Percentiles rank a stretch among this genome's conserved stretches.
Conservation (phyloP, 352 stramenopile genomes). For the Globisporangium nagaii region DNA sequence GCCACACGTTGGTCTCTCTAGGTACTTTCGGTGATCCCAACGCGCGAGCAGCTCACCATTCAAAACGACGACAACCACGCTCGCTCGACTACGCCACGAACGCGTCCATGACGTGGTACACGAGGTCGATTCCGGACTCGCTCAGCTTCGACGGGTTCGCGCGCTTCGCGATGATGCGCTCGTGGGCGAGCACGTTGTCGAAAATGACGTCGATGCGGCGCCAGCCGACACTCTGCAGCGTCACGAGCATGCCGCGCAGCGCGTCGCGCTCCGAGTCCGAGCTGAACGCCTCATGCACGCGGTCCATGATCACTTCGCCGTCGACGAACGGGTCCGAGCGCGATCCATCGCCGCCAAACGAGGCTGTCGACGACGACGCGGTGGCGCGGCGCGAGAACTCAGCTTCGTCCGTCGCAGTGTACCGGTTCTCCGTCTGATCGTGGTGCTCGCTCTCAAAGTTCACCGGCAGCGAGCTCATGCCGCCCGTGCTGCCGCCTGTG, state of each 20-base stretch:
- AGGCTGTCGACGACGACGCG: constrained; percentile 5
- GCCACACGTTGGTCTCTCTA: constrained; percentile 2
- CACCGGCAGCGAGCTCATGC: background rate
- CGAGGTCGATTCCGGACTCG: constrained; percentile 61
- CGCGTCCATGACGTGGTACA: constrained; percentile 73
- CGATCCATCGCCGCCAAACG: constrained; percentile 11
- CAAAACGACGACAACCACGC: background rate
- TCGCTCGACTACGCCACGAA: constrained; percentile 40
- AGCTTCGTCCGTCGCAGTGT: constrained; percentile 8
- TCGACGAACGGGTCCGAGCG: constrained; percentile 50
- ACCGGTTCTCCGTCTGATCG: background rate
- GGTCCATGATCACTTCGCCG: constrained; percentile 55
- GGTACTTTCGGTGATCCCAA: background rate
- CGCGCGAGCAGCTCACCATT: background rate
- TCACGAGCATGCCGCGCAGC: constrained; percentile 70
- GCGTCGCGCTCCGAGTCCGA: constrained; percentile 55
- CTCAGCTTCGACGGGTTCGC: constrained; percentile 46
- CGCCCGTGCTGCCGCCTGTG: background rate
- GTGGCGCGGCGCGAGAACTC: constrained; percentile 8
- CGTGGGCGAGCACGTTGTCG: constrained; percentile 59
- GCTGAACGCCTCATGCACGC: constrained; percentile 54
- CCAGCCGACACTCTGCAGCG: constrained; percentile 69
- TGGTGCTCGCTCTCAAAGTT: constrained; percentile 4
- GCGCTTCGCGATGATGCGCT: constrained; percentile 80
- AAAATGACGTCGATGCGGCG: constrained; percentile 69